Conservation (phyloP, 805 yeast species). For the Debaryomyces tyrocola region DNA sequence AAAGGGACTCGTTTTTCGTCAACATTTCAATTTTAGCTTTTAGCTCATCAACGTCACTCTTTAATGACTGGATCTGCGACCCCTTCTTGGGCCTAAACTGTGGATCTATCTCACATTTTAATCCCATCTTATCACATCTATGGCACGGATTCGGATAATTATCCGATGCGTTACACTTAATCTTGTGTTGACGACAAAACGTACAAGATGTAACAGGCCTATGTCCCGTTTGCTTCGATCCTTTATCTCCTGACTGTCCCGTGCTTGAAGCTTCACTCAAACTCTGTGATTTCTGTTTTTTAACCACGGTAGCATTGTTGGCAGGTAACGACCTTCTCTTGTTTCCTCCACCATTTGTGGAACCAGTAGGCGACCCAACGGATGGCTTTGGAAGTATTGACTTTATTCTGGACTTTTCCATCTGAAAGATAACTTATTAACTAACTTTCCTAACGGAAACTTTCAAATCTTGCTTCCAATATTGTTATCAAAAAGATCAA, state of each 20-base stretch:
- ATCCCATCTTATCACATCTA: slow-evolving; percentile 76
- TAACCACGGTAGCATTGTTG: slow-evolving; percentile 7
- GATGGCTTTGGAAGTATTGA: slow-evolving; percentile 44
- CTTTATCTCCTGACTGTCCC: slow-evolving; percentile 4
- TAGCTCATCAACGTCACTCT: slow-evolving; percentile 82
- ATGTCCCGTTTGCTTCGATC: slow-evolving; percentile 46
- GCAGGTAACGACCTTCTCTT: slow-evolving; percentile 15
- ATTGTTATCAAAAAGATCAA: slow-evolving; percentile 6
- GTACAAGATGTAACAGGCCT: slow-evolving; percentile 93
- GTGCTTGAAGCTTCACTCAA: background rate
- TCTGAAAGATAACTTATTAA: slow-evolving; percentile 6
- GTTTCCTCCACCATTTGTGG: slow-evolving; percentile 1
- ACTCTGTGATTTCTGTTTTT: slow-evolving; percentile 10
- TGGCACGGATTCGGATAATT: slow-evolving; percentile 80
- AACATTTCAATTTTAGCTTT: slow-evolving; percentile 69
- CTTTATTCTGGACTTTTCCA: slow-evolving; percentile 42
- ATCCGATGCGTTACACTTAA: slow-evolving; percentile 87
- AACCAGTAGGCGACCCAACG: slow-evolving; percentile 5
- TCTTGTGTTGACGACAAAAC: slow-evolving; percentile 92
- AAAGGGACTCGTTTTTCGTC: slow-evolving; percentile 61
- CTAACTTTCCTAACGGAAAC: background rate
- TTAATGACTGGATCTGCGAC: slow-evolving; percentile 78
- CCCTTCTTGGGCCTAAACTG: slow-evolving; percentile 90
- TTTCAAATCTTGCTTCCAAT: background rate
- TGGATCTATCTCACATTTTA: slow-evolving; percentile 87